A percentile compares a stretch with the other conserved stretches of the same genome.
These are phyloP conservation scores for Solanum hybrid DNA, from an alignment of 305 asterid species.

Conservation along the genomic window DNA sequence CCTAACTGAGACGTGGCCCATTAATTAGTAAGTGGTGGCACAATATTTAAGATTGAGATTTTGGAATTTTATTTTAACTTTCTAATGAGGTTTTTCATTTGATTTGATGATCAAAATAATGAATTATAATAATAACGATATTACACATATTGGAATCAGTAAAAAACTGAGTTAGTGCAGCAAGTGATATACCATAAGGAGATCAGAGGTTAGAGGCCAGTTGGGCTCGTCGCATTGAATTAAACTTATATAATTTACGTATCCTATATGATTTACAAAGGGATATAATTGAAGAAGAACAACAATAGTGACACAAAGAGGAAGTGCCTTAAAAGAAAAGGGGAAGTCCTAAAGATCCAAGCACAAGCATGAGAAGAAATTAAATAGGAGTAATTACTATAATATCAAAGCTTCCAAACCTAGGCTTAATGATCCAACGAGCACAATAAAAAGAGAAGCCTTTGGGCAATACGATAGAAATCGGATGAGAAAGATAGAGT, in stretches of 20 bases:
- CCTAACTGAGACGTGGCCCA: not conserved
- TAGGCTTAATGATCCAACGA: not conserved
- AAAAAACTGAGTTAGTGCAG: not conserved
- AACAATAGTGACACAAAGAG: not conserved
- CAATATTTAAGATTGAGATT: slow-evolving; percentile 1
- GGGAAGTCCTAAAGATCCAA: not conserved
- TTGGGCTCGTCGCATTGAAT: fast-evolving
- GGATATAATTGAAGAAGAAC: not conserved
- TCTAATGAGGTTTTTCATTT: not conserved
- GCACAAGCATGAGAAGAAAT: not conserved
- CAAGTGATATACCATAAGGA: fast-evolving
- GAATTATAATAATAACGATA: too few relatives aligned
- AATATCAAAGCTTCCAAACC: not conserved
- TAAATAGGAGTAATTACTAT: not conserved
- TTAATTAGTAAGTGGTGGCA: slow-evolving; percentile 21
- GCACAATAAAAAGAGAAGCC: not conserved
- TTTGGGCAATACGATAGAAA: not conserved
- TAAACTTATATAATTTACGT: not conserved
- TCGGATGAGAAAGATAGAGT: not conserved
- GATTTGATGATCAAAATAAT: not conserved
- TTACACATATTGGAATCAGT: too few relatives aligned
- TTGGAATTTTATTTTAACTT: not conserved
- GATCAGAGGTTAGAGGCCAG: not conserved
- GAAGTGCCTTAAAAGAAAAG: not conserved
- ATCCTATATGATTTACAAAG: not conserved